Base-by-base conservation (phyloP, 1,284 basidiomycete species). In the Irpex sp. region DNA sequence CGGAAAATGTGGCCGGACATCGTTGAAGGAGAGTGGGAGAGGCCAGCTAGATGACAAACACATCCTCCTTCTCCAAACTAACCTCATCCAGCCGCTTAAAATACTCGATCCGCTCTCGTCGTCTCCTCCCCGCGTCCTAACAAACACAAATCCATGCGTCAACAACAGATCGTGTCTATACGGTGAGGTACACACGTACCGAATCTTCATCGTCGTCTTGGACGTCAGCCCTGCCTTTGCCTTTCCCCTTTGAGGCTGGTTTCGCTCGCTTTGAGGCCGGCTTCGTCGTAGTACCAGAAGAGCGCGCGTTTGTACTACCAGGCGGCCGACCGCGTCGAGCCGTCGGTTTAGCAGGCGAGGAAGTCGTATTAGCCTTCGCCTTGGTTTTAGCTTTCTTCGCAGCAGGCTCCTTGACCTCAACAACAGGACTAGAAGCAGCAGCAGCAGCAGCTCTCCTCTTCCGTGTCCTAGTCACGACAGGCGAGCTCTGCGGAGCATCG, bases 11-110 rank as follows among this genome's bases (percentile, higher is more conserved):
- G 21, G 21, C 21, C 21, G 21, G 21, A 26, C n/a, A n/a, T n/a
- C n/a, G n/a, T n/a, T n/a, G n/a, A 39, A 15, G 37, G 37, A 39
- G 15, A 39, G 37, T 8, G 1, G 37, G 37, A 8, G 11, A 53
- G 49, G 58, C 33, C 7, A 26, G 31, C 69, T 65, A 74, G 36
- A 74, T 68, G 37, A 74, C 69, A 51, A 72, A 74, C 4, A 74
- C 72, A 59, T 74, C 69, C 57, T 74, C 73, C 64, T 73, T 72
- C 66, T 68, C 70, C 59, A 74, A 62, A 60, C 68, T 72, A 53
- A 71, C 68, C 59, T 67, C 62, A 59, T 71, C 70, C 61, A 74
- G 62, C 64, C 68, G 68, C 21, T 67, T 68, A 66, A 72, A 74
- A 61, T 73, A 74, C 57, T 72, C 73, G 59, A 73, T 63, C 15